Base-by-base conservation (phyloP, 495 filamentous ascomycete species). In the Jackrogersella minutella region DNA sequence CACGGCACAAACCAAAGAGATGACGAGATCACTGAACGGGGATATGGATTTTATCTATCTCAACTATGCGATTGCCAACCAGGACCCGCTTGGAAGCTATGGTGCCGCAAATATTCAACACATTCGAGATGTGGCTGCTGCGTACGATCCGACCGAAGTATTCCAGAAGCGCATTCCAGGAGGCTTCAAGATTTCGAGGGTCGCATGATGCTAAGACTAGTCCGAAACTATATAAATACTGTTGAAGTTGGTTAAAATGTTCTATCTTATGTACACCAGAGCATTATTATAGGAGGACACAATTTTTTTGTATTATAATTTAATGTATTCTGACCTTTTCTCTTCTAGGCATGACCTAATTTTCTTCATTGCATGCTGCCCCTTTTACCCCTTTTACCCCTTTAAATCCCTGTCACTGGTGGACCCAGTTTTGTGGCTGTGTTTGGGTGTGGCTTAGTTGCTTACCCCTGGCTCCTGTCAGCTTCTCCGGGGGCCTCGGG, bases 101-200 rank as follows among this genome's bases (percentile, higher is more conserved):
- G 84, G 84, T 0, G 71, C 61, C 28, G 70, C 70, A 16, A 86
- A 80, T 63, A 61, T 82, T 33, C 50, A 72, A 54, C 74, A 72
- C 17, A 73, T 87, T 50, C 62, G 69, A 14, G 55, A 69, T 11
- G 75, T 82, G 22, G 77, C 76, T 0, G 64, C 70, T 33, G 76
- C 78, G 65, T 87, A 84, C 55, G 84, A 86, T 51, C 83, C 82
- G 0, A 46, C 75, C 0, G 76, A 69, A 3, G 72, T 83, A 2
- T 86, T 86, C 58, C 82, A 85, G 75, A 78, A 36, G 36, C 72
- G 75, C 47, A 75, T 84, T 7, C 68, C 75, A 0, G 76, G 75
- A 9, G 75, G 72, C 10, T 78, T 73, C 44, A 73, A 73, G 58
- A 64, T 73, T 40, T 68, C 68, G 1, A 47, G 62, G 5, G 58